These are phyloP conservation scores for Adansonia rubrostipa DNA, from an alignment of 441 rosid genomes.

Conservation along the genomic window DNA sequence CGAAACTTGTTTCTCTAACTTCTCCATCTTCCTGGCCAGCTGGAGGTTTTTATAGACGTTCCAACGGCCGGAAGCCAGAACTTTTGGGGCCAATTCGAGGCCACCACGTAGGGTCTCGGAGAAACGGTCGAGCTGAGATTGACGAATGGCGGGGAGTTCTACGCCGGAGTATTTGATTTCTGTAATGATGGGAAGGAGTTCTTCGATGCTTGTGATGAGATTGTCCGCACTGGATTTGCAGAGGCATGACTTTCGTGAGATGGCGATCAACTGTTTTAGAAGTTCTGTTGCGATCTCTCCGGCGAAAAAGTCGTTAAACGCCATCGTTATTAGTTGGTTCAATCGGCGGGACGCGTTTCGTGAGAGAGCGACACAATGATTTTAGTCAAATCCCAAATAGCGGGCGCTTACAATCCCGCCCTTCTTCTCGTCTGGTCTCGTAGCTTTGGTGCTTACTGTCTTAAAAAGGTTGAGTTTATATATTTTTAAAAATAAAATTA, in stretches of 20 bases:
- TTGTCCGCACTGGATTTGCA: slow-evolving; percentile 53
- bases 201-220: slow-evolving; percentile 40
- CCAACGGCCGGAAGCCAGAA: slow-evolving; percentile 53
- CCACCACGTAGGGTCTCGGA: slow-evolving; percentile 49
- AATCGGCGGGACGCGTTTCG: background rate
- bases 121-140: slow-evolving; percentile 61
- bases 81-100: slow-evolving; percentile 56
- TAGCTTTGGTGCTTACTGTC: background rate
- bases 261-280: slow-evolving; percentile 37
- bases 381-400: background rate
- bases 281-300: slow-evolving; percentile 79
- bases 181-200: slow-evolving; percentile 51
- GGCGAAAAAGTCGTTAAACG: slow-evolving; percentile 59
- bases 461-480: background rate
- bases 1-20: slow-evolving; percentile 52
- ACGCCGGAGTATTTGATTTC: slow-evolving; percentile 83
- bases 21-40: slow-evolving; percentile 66
- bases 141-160: slow-evolving; percentile 68
- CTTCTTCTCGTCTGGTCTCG: background rate
- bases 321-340: slow-evolving; percentile 41
- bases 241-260: slow-evolving; percentile 45
- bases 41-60: slow-evolving; percentile 57
- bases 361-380: background rate
- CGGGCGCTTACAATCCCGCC: background rate
- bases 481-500: no score